These are phyloP conservation scores for Xylariaceae sp. DNA, from an alignment of 2,329 filamentous ascomycete genomes.

Conservation along the genomic window DNA sequence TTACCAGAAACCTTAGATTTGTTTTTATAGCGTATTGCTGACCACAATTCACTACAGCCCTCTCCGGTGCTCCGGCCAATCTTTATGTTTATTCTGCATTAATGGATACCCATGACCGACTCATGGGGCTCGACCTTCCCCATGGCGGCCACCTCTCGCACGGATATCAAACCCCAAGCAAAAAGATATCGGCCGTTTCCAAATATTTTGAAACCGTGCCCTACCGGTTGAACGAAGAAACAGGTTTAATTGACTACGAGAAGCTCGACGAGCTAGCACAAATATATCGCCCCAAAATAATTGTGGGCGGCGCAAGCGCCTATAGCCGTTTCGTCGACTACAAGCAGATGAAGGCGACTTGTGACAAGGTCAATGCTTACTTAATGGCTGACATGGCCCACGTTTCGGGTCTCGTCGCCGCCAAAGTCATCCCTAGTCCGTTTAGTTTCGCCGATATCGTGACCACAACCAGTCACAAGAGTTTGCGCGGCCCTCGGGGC, in stretches of 20 bases:
- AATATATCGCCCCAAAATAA: constrained; percentile 92
- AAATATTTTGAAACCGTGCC: constrained; percentile 99
- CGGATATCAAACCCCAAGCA: constrained; percentile 93
- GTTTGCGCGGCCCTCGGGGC: constrained; percentile 88
- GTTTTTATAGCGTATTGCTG: constrained; percentile 11
- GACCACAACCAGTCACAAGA: constrained; percentile 98
- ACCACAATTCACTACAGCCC: constrained; percentile 56
- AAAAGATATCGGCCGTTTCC: constrained; percentile 96
- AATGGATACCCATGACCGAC: constrained; percentile 87
- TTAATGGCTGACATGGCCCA: constrained; percentile 96
- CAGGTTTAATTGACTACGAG: constrained; percentile 94
- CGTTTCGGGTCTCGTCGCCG: constrained; percentile 91
- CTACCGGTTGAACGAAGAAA: constrained; percentile 88
- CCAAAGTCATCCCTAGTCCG: constrained; percentile 87
- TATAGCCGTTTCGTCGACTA: constrained; percentile 98
- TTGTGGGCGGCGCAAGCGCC: constrained; percentile 92
- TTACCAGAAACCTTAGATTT: not conserved
- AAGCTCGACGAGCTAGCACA: constrained; percentile 85
- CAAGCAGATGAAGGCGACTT: constrained; percentile 85
- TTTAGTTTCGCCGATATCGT: constrained; percentile 93
- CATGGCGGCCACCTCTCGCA: constrained; percentile 96
- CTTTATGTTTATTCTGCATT: constrained; percentile 95
- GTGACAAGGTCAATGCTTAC: constrained; percentile 90
- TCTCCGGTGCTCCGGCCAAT: constrained; percentile 78
- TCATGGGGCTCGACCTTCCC: constrained; percentile 96